Evolutionary conservation across 139 green algal species (phyloP), one percentile per base, ranked within the genome.

Genomic region (Chlamydomonas sp.): DNA sequence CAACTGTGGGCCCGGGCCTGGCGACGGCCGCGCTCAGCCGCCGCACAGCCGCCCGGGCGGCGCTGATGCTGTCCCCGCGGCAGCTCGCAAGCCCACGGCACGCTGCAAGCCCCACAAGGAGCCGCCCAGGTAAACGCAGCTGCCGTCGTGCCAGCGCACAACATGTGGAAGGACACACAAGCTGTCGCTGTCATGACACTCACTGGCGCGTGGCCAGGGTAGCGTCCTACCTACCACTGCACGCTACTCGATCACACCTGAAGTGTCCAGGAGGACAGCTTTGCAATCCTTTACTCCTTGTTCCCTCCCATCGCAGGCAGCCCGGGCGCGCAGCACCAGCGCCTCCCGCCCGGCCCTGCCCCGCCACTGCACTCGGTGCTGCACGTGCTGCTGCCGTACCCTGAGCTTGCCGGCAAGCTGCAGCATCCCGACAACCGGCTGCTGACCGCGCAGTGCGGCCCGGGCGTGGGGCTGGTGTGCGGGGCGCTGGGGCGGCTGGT

Each of bases 311-410:
- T 49, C 31, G 31, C 31, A 49, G 31, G 31, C 31, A 49, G 31
- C 31, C 31, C 31, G 31, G 31, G 31, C 31, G 31, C 31, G 31
- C 31, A 49, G 31, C 31, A 49, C 31, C 31, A 49, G 31, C 31
- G 31, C 31, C 31, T 49, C 31, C 15, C 69, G 16, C 57, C 67
- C 4, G 68, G 58, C 4, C 78, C 67, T 12, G 14, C 9, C 3
- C 8, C 18, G 4, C 57, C 80, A 10, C 58, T 57, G 57, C 68
- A 68, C 15, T 58, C 59, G 10, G 71, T 59, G 14, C 71, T 71
- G n/a, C 71, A 59, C 8, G n/a, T 86, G 82, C 82, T 86, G 73
- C 83, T 88, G 62, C 83, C 83, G 5, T 88, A 82, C 74, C 83
- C 83, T 49, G 83, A 88, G 9, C 63, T 88, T 31, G 74, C 83